Evolutionary conservation across 192 early-diverging fungal genomes (phyloP).

Genomic region (Entomortierella chlamydospora): DNA sequence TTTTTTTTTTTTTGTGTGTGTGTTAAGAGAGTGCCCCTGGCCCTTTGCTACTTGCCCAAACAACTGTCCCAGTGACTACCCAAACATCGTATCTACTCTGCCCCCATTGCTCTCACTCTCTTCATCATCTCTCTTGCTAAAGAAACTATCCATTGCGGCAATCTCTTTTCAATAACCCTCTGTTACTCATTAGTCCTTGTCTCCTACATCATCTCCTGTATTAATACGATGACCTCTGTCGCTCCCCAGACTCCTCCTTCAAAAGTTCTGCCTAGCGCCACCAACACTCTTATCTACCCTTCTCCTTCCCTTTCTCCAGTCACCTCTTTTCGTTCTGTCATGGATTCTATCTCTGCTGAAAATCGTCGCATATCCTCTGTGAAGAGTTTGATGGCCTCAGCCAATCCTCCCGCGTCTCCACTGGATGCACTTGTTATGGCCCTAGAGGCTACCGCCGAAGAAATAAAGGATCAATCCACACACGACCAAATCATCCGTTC

Average conservation of each 20-base stretch:
- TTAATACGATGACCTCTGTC: not conserved
- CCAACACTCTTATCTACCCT: constrained; percentile 23
- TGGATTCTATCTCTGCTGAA: constrained; percentile 3
- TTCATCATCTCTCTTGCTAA: not conserved
- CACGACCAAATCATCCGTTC: not conserved
- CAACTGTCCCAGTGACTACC: no score
- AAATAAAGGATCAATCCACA: constrained; percentile 1
- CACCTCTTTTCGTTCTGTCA: constrained; percentile 1
- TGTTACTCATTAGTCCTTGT: not conserved
- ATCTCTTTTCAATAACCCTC: not conserved
- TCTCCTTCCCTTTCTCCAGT: constrained; percentile 44
- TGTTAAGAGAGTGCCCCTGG: no score
- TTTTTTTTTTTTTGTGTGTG: no score
- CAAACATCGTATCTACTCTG: no score
- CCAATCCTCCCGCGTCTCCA: constrained; percentile 39
- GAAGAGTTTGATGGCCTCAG: constrained; percentile 16
- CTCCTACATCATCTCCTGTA: not conserved
- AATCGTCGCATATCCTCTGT: constrained; percentile 13
- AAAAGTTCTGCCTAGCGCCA: constrained; percentile 11
- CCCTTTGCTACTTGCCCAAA: no score
- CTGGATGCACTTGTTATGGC: constrained; percentile 55
- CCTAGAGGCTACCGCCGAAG: constrained; percentile 47
- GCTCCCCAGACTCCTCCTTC: not conserved
- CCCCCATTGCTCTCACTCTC: not conserved
- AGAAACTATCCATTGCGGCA: not conserved